Conservation (phyloP, 257 asterid species). For the Gentiana dahurica region DNA sequence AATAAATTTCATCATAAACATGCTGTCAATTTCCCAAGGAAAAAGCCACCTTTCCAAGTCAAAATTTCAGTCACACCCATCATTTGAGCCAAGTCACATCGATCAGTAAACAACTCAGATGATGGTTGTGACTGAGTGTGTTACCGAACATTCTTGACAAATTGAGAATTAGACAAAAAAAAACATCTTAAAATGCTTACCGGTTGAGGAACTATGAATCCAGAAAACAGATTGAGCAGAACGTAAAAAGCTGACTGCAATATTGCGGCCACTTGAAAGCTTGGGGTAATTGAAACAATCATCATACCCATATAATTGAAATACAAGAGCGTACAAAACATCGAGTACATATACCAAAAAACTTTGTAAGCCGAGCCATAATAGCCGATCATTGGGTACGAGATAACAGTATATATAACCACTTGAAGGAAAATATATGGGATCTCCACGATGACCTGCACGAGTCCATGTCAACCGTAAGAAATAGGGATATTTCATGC, state of each 20-base stretch:
- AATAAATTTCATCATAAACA: too few species aligned
- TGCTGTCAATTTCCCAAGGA: too few species aligned
- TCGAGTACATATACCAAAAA: conserved; percentile 32
- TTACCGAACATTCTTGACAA: not conserved
- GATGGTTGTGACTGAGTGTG: not conserved
- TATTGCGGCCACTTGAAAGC: conserved; percentile 36
- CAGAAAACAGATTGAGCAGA: conserved; percentile 35
- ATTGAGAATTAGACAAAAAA: not conserved
- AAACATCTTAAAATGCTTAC: conserved; percentile 11
- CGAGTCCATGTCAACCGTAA: not conserved
- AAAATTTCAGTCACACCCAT: too few species aligned
- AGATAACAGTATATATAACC: conserved; percentile 25
- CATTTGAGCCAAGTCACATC: too few species aligned
- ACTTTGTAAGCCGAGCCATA: conserved; percentile 34
- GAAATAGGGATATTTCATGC: not conserved
- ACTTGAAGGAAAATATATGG: conserved; percentile 39
- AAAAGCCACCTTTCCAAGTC: too few species aligned
- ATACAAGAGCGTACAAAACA: conserved; percentile 36
- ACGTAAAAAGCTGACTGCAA: conserved; percentile 35
- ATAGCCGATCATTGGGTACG: conserved; percentile 53
- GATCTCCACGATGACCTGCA: conserved; percentile 39
- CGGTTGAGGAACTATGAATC: conserved; percentile 45
- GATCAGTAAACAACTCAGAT: not conserved
- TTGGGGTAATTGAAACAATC: conserved; percentile 35
- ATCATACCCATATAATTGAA: conserved; percentile 47